These are phyloP conservation scores for Gamsiella multidivaricata DNA, from an alignment of 192 early-diverging fungal genomes.

Conservation along the genomic window DNA sequence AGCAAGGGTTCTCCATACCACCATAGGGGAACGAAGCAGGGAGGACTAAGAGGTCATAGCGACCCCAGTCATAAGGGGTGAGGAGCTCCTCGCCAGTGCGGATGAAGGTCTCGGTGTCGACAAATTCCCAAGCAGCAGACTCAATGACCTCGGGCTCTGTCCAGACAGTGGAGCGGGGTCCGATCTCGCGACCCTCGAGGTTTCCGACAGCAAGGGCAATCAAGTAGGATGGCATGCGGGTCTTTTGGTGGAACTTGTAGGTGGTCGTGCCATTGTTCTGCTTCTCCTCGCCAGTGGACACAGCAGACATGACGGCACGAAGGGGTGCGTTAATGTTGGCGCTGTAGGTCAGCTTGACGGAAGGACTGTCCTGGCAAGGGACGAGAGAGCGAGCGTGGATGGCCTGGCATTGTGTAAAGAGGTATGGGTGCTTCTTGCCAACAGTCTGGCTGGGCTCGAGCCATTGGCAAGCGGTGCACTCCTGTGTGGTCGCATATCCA, in stretches of 20 bases:
- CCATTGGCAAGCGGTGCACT: slow-evolving; percentile 94
- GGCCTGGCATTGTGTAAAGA: slow-evolving; percentile 97
- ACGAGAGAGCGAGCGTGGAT: slow-evolving; percentile 94
- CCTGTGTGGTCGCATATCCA: slow-evolving; percentile 80
- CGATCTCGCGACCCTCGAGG: slow-evolving; percentile 80
- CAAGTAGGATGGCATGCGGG: slow-evolving; percentile 93
- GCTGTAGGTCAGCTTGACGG: slow-evolving; percentile 90
- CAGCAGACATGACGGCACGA: slow-evolving; percentile 94
- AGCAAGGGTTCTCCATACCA: slow-evolving; percentile 97
- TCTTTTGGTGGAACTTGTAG: slow-evolving; percentile 88
- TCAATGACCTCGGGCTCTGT: slow-evolving; percentile 92
- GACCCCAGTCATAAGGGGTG: slow-evolving; percentile 96
- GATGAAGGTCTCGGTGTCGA: slow-evolving; percentile 75
- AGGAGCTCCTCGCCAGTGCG: slow-evolving; percentile 76
- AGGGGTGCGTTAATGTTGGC: slow-evolving; percentile 85
- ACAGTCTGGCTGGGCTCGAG: slow-evolving; percentile 92
- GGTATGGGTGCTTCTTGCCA: slow-evolving; percentile 92
- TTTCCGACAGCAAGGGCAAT: slow-evolving; percentile 96
- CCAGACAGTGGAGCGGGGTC: slow-evolving; percentile 96
- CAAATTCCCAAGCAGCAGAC: slow-evolving; percentile 95
- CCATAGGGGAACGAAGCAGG: slow-evolving; percentile 91
- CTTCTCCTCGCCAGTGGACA: slow-evolving; percentile 71
- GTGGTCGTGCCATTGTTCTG: slow-evolving; percentile 63
- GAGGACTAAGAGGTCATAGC: slow-evolving; percentile 93
- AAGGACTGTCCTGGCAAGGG: slow-evolving; percentile 91